Conservation (phyloP, 495 filamentous ascomycete species). For the Hyaloscypha variabilis region DNA sequence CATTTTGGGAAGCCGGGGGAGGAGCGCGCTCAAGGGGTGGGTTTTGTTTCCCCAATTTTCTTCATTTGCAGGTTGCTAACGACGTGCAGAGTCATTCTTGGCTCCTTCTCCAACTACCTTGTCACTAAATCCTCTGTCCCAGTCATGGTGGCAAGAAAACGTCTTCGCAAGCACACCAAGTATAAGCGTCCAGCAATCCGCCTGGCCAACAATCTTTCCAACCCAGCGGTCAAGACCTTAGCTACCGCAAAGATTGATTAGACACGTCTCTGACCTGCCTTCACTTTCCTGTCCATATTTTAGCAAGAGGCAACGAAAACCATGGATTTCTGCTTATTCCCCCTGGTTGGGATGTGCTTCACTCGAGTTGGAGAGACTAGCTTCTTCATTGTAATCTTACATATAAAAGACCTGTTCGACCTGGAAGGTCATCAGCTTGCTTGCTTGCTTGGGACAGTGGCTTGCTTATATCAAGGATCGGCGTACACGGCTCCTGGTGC, state of each 20-base stretch:
- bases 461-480: background rate
- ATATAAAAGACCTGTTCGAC: background rate
- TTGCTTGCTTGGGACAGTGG: background rate
- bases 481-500: background rate
- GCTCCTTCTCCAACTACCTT: slow-evolving; percentile 95
- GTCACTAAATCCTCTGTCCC: slow-evolving; percentile 96
- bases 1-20: slow-evolving; percentile 85
- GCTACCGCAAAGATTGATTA: slow-evolving; percentile 69
- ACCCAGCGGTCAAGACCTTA: slow-evolving; percentile 63
- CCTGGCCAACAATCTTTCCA: slow-evolving; percentile 72
- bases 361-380: background rate
- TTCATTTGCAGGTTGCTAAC: slow-evolving; percentile 21
- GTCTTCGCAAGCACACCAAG: slow-evolving; percentile 74
- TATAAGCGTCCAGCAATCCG: slow-evolving; percentile 61
- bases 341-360: background rate
- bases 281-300: background rate
- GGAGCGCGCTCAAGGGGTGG: slow-evolving; percentile 92
- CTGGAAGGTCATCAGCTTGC: background rate
- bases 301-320: background rate
- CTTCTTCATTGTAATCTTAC: background rate
- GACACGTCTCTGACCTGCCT: background rate
- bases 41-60: slow-evolving; percentile 31
- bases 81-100: slow-evolving; percentile 73
- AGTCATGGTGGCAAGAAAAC: slow-evolving; percentile 88
- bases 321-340: background rate